phyloP scores from a whole-genome alignment of 1,139 yeast genomes.

The Pichia kudriavzevii region DNA sequence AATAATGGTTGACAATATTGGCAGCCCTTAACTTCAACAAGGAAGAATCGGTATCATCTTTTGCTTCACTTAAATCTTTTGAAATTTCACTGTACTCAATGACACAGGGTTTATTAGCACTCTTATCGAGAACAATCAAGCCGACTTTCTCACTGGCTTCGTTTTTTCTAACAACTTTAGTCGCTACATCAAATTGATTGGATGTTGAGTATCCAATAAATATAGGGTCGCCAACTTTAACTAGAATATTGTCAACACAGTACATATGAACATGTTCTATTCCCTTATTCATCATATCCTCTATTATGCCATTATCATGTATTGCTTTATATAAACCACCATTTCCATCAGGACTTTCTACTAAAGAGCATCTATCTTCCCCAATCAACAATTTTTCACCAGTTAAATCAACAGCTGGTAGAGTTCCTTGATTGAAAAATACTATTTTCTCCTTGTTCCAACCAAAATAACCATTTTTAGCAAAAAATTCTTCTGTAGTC shows the following conservation, averaged over 20 bases:
- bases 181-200: slow-evolving; percentile 65
- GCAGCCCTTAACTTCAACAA: slow-evolving; percentile 81
- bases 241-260: slow-evolving; percentile 92
- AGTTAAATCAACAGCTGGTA: slow-evolving; percentile 74
- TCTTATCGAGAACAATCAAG: slow-evolving; percentile 67
- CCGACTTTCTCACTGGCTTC: slow-evolving; percentile 89
- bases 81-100: slow-evolving; percentile 93
- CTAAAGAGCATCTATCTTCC: slow-evolving; percentile 45
- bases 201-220: slow-evolving; percentile 81
- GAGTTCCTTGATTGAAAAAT: slow-evolving; percentile 90
- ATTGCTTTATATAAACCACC: slow-evolving; percentile 94
- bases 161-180: slow-evolving; percentile 92
- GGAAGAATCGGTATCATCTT: slow-evolving; percentile 44
- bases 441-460: slow-evolving; percentile 48
- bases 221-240: slow-evolving; percentile 89
- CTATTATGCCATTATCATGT: slow-evolving; percentile 52
- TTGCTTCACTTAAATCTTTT: slow-evolving; percentile 54
- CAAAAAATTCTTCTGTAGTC: slow-evolving; percentile 70
- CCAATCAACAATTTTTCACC: slow-evolving; percentile 63
- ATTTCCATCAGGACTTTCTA: slow-evolving; percentile 95
- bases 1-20: slow-evolving; percentile 94
- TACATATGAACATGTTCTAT: slow-evolving; percentile 91
- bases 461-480: slow-evolving; percentile 60
- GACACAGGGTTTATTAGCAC: slow-evolving; percentile 66
- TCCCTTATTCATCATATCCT: slow-evolving; percentile 61